phyloP scores from a whole-genome alignment of 2,329 filamentous ascomycete genomes.

The Diaporthe sp. region DNA sequence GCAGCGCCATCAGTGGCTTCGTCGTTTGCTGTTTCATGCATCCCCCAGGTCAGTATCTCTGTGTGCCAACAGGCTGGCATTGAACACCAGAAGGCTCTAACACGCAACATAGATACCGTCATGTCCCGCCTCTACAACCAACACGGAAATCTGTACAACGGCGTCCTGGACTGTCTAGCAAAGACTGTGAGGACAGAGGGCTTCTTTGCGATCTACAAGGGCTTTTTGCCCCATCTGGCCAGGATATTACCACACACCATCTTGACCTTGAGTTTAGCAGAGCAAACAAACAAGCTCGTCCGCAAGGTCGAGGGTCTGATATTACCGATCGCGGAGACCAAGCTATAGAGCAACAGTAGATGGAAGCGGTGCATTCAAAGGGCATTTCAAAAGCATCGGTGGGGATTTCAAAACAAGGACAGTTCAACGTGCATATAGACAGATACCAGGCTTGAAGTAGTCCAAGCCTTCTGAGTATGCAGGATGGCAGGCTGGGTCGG shows the following conservation, averaged over 20 bases:
- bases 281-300: slow-evolving; percentile 97
- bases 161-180: slow-evolving; percentile 90
- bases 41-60: slow-evolving; percentile 77
- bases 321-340: slow-evolving; percentile 35
- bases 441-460: slow-evolving; percentile 24
- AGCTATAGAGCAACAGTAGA: slow-evolving; percentile 9
- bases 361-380: neutral
- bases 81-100: slow-evolving; percentile 12
- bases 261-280: slow-evolving; percentile 90
- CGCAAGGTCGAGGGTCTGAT: slow-evolving; percentile 74
- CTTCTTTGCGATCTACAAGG: slow-evolving; percentile 94
- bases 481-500: slow-evolving; percentile 8
- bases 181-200: slow-evolving; percentile 95
- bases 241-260: slow-evolving; percentile 96
- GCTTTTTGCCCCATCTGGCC: slow-evolving; percentile 93
- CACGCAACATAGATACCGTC: slow-evolving; percentile 78
- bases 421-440: slow-evolving; percentile 27
- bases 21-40: slow-evolving; percentile 99
- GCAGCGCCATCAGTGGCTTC: slow-evolving; percentile 91
- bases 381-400: neutral
- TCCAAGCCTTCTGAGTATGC: neutral
- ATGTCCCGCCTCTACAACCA: slow-evolving; percentile 99
- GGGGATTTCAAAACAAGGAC: neutral
- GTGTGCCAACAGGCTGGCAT: neutral
- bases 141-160: slow-evolving; percentile 94